Evolutionary conservation across 306 rosid genomes (phyloP).

Genomic region (Glycyrrhiza uralensis): DNA sequence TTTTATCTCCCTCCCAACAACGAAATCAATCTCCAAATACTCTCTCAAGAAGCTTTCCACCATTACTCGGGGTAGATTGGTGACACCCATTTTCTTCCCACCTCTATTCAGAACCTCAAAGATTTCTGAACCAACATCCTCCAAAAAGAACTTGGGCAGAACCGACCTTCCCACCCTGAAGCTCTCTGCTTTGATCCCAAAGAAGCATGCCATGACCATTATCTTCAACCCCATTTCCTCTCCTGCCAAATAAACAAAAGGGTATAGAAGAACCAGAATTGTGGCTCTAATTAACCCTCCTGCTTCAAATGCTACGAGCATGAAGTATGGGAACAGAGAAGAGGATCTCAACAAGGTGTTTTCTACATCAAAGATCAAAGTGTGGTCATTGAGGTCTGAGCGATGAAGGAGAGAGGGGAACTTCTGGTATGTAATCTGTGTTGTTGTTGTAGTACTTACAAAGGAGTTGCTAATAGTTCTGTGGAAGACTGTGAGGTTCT

Average conservation of each 20-base stretch:
- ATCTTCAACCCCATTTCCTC: conserved; percentile 54
- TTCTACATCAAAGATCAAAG: conserved; percentile 67
- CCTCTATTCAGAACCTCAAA: conserved; percentile 51
- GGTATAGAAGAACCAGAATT: conserved; percentile 49
- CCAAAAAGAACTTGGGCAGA: conserved; percentile 70
- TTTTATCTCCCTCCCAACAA: conserved; percentile 63
- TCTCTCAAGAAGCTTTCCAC: conserved; percentile 75
- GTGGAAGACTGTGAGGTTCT: conserved; percentile 24
- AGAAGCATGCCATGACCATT: conserved; percentile 76
- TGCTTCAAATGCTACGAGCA: conserved; percentile 90
- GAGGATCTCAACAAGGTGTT: conserved; percentile 53
- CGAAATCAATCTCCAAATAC: conserved; percentile 65
- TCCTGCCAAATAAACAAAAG: conserved; percentile 48
- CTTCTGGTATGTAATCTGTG: conserved; percentile 31
- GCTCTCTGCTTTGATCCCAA: conserved; percentile 62
- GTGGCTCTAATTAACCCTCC: conserved; percentile 58
- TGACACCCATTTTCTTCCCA: conserved; percentile 58
- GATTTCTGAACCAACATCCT: conserved; percentile 67
- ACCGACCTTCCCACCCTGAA: conserved; percentile 66
- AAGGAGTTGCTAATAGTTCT: conserved; percentile 34
- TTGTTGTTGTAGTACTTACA: conserved; percentile 5
- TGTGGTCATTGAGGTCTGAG: conserved; percentile 38
- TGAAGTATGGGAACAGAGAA: conserved; percentile 68
- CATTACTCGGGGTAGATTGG: conserved; percentile 60
- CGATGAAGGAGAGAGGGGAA: conserved; percentile 39